A percentile compares a stretch with the other conserved stretches of the same genome.
These are phyloP conservation scores for Colletotrichum lupini DNA, from an alignment of 2,329 filamentous ascomycete genomes.

Conservation along the genomic window DNA sequence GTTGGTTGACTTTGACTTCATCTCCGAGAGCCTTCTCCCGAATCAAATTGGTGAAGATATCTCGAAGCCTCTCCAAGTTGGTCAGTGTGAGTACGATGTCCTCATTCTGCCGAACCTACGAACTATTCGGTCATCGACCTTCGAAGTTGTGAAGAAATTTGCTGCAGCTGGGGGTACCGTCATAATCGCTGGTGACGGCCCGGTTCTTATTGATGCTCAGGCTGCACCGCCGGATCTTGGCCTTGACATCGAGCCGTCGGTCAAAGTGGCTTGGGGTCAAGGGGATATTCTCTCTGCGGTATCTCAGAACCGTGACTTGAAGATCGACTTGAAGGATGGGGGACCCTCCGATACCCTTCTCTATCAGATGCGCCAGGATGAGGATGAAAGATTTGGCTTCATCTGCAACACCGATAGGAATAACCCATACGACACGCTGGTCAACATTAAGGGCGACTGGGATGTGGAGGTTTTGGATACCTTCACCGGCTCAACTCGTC, in stretches of 20 bases:
- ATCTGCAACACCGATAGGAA: conserved; percentile 45
- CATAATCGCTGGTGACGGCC: conserved; percentile 6
- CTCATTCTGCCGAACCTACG: conserved; percentile 44
- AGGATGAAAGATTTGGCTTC: conserved; percentile 42
- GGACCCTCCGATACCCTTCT: conserved; percentile 37
- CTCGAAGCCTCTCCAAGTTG: conserved; percentile 38
- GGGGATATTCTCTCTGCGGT: background rate
- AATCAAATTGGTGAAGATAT: conserved; percentile 31
- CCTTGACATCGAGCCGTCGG: background rate
- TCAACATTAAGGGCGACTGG: conserved; percentile 42
- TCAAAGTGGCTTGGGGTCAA: conserved; percentile 1
- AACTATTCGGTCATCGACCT: conserved; percentile 44
- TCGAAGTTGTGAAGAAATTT: conserved; percentile 41
- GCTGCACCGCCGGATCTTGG: background rate
- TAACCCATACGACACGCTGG: conserved; percentile 34
- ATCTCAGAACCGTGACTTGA: background rate
- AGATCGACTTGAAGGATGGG: background rate
- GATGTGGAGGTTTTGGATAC: conserved; percentile 42
- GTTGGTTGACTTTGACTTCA: conserved; percentile 48
- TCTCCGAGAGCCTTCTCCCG: conserved; percentile 44
- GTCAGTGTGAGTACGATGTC: conserved; percentile 44
- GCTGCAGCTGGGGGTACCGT: conserved; percentile 26
- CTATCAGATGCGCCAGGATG: conserved; percentile 45
- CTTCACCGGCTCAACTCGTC: conserved; percentile 38
- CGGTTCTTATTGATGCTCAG: conserved; percentile 14